Evolutionary conservation across 805 yeast genomes (phyloP).

Genomic region (Saturnispora serradocipensis): DNA sequence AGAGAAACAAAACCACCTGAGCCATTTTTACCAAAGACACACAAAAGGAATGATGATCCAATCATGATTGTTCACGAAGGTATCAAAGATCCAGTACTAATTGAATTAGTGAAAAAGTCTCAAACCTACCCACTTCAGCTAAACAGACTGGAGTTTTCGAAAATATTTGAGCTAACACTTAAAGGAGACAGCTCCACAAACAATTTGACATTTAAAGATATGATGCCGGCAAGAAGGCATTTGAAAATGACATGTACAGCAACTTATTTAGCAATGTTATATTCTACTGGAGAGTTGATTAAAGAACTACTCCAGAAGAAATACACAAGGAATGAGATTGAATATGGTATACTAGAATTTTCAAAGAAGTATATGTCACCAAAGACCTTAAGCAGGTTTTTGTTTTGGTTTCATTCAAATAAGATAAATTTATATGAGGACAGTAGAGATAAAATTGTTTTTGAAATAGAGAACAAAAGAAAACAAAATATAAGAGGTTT

Average conservation of each 20-base stretch:
- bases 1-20: conserved; percentile 1
- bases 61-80: conserved; percentile 1
- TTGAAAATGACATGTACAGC: conserved; percentile 8
- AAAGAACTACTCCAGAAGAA: conserved; percentile 4
- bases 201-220: conserved; percentile 6
- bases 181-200: conserved; percentile 6
- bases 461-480: conserved; percentile 1
- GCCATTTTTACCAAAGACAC: neutral
- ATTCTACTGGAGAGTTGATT: conserved; percentile 6
- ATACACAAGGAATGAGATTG: conserved; percentile 3
- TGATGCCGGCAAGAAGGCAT: conserved; percentile 8
- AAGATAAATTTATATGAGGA: neutral
- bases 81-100: conserved; percentile 2
- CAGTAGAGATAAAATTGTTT: conserved; percentile 1
- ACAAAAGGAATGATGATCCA: neutral
- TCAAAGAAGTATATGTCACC: conserved; percentile 6
- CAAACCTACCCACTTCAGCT: neutral
- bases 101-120: conserved; percentile 6
- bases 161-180: conserved; percentile 4
- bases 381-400: conserved; percentile 5
- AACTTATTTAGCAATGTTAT: conserved; percentile 8
- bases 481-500: neutral
- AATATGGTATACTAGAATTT: conserved; percentile 4
- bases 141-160: conserved; percentile 5
- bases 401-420: conserved; percentile 9